Evolutionary conservation across 352 stramenopile genomes (phyloP).

Genomic region (Phytophthora pseudosyringae): DNA sequence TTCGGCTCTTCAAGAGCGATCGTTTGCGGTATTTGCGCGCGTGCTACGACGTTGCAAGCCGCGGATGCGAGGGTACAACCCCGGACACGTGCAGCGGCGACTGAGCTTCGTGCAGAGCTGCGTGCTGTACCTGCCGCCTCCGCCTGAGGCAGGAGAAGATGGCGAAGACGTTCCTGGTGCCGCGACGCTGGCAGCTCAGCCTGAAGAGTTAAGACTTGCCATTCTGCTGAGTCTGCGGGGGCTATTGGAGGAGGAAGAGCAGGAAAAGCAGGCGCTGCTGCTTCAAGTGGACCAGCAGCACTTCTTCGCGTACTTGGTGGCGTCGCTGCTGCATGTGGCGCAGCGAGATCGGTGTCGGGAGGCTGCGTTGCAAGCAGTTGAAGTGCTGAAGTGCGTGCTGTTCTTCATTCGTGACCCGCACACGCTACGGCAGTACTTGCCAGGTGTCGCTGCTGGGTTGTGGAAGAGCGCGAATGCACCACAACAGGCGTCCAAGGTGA

Average conservation of each 20-base stretch:
- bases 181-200: constrained; percentile 32
- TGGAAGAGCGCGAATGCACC: constrained; percentile 73
- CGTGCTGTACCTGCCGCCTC: constrained; percentile 62
- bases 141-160: constrained; percentile 27
- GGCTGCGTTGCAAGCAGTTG: constrained; percentile 44
- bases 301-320: constrained; percentile 77
- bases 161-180: constrained; percentile 23
- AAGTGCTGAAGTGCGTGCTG: constrained; percentile 48
- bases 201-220: constrained; percentile 67
- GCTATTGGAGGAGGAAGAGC: constrained; percentile 33
- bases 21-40: constrained; percentile 31
- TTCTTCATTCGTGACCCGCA: constrained; percentile 45
- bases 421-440: constrained; percentile 71
- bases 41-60: constrained; percentile 43
- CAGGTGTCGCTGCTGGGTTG: constrained; percentile 65
- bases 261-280: constrained; percentile 19
- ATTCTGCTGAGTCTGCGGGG: constrained; percentile 53
- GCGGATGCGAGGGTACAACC: constrained; percentile 28
- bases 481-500: constrained; percentile 70
- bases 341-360: constrained; percentile 57
- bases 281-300: constrained; percentile 50
- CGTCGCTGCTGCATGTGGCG: constrained; percentile 63
- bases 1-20: constrained; percentile 30
- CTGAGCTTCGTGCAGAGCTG: constrained; percentile 63
- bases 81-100: constrained; percentile 21